Percentiles rank a stretch among this genome's conserved stretches.
Conservation (phyloP, 495 filamentous ascomycete species). For the Penicillium canariense region DNA sequence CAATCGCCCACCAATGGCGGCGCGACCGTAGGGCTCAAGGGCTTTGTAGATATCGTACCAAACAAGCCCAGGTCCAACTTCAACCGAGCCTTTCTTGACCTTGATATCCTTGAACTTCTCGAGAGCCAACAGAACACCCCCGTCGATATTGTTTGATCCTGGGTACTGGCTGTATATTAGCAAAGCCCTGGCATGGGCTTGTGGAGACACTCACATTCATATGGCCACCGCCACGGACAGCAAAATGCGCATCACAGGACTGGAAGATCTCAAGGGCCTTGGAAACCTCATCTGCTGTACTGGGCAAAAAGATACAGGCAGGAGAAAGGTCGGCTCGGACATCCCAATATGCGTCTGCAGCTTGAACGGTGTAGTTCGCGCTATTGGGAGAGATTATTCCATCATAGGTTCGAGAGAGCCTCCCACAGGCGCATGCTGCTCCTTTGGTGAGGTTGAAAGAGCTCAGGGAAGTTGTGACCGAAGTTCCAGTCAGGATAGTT, state of each 20-base stretch:
- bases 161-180: slow-evolving; percentile 20
- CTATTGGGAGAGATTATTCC: slow-evolving; percentile 11
- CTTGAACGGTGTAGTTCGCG: slow-evolving; percentile 18
- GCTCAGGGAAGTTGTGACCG: neutral
- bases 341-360: slow-evolving; percentile 23
- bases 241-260: slow-evolving; percentile 31
- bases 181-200: neutral
- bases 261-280: slow-evolving; percentile 19
- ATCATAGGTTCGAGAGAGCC: slow-evolving; percentile 9
- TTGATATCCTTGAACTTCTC: slow-evolving; percentile 14
- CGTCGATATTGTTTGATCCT: slow-evolving; percentile 33
- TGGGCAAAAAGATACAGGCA: slow-evolving; percentile 33
- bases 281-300: slow-evolving; percentile 25
- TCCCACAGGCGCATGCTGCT: slow-evolving; percentile 23
- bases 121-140: slow-evolving; percentile 24
- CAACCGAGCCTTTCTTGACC: slow-evolving; percentile 18
- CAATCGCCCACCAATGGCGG: slow-evolving; percentile 34
- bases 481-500: neutral
- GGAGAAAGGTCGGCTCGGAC: slow-evolving; percentile 30
- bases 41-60: slow-evolving; percentile 42
- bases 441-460: slow-evolving; percentile 7
- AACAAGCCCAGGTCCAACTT: slow-evolving; percentile 37
- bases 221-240: slow-evolving; percentile 37
- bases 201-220: slow-evolving; percentile 24
- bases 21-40: slow-evolving; percentile 34